Percentiles rank a stretch among this genome's conserved stretches.
Conservation (phyloP, 176 grass and related monocot genomes). For the Elaeis guineensis region DNA sequence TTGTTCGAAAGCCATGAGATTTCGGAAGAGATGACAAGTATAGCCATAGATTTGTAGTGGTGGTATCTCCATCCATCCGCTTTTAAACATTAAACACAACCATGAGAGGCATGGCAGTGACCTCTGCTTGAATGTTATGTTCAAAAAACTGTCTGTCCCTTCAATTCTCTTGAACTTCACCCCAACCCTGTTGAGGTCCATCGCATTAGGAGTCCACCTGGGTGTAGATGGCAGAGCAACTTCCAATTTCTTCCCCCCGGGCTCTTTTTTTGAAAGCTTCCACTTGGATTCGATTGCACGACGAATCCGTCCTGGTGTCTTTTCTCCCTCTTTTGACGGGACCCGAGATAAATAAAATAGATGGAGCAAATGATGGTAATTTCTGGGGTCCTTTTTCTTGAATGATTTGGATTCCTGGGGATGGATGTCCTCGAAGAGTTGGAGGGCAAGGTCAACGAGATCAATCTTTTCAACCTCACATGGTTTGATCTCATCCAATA, state of each 20-base stretch:
- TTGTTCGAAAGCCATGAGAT: constrained; percentile 31
- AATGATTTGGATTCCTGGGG: no score
- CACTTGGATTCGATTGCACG: no score
- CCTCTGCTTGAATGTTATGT: neutral
- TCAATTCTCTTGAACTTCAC: constrained; percentile 8
- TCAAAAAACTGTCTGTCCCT: neutral
- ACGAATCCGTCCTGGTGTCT: no score
- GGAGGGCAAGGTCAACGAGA: neutral
- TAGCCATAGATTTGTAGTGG: constrained; percentile 13
- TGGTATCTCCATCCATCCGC: constrained; percentile 33
- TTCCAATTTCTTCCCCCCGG: no score
- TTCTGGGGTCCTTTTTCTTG: no score
- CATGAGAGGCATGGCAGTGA: no score
- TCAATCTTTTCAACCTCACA: rapidly evolving
- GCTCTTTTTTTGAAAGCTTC: no score
- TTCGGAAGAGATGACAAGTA: neutral
- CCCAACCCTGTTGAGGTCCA: constrained; percentile 26
- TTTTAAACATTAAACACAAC: no score
- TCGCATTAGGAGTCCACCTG: constrained; percentile 17
- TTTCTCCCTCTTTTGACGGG: no score
- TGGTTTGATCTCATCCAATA: no score
- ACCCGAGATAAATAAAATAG: constrained; percentile 10
- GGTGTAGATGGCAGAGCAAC: no score
- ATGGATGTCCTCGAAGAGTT: neutral
- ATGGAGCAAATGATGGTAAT: constrained; percentile 30